phyloP scores from a whole-genome alignment of 371 early-diverging fungal species.

The Mortierella sp. region DNA sequence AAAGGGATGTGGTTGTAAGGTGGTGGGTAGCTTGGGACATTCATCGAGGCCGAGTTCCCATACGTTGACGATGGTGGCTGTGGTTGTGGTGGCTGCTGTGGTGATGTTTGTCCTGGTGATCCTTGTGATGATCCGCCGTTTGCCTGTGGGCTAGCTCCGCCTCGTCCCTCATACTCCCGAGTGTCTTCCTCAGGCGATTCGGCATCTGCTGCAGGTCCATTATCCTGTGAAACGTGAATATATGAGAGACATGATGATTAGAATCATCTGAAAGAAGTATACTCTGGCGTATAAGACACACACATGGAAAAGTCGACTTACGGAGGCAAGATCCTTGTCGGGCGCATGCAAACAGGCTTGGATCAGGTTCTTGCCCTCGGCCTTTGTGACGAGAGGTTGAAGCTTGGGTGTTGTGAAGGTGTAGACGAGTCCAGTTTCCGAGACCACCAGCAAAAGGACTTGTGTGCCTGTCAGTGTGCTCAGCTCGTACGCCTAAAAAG shows the following conservation, averaged over 20 bases:
- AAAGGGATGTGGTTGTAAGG: slow-evolving; percentile 38
- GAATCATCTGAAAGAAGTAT: too few species aligned
- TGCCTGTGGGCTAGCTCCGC: slow-evolving; percentile 4
- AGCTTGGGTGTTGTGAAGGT: slow-evolving; percentile 98
- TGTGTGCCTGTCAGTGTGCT: slow-evolving; percentile 97
- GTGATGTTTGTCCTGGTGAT: slow-evolving; percentile 15
- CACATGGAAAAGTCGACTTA: slow-evolving; percentile 7
- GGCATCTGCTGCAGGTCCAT: neutral
- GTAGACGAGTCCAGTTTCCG: slow-evolving; percentile 99
- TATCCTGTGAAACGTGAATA: neutral
- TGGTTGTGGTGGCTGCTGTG: slow-evolving; percentile 1
- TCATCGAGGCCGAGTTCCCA: slow-evolving; percentile 35
- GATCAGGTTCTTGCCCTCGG: slow-evolving; percentile 95
- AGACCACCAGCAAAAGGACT: slow-evolving; percentile 94
- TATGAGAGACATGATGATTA: neutral
- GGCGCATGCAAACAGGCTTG: slow-evolving; percentile 94
- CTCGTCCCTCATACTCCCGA: slow-evolving; percentile 11
- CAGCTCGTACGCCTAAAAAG: slow-evolving; percentile 91
- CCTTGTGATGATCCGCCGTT: too few species aligned
- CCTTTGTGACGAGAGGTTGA: slow-evolving; percentile 93
- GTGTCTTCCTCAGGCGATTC: slow-evolving; percentile 10
- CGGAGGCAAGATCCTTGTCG: slow-evolving; percentile 62
- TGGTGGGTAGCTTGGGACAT: slow-evolving; percentile 32
- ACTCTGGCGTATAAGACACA: too few species aligned
- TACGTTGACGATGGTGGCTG: slow-evolving; percentile 20